Conservation (phyloP, 306 rosid species). For the Styphnolobium japonicum region DNA sequence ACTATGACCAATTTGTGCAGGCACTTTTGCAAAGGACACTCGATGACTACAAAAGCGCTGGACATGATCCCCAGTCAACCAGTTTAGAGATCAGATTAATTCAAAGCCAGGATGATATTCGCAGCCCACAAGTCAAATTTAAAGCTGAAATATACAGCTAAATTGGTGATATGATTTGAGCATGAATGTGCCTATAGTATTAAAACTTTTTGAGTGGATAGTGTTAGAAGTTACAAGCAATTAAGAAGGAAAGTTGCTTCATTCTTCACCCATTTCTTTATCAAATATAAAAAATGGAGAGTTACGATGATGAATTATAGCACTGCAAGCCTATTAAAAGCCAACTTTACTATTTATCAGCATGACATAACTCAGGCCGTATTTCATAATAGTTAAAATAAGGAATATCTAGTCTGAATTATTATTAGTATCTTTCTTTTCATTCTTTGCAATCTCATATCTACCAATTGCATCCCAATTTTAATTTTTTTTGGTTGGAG, state of each 20-base stretch:
- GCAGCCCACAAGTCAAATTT: constrained; percentile 52
- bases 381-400: background rate
- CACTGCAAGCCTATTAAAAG: no score
- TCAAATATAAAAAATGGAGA: background rate
- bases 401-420: background rate
- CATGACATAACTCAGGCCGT: background rate
- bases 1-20: constrained; percentile 38
- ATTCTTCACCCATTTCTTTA: background rate
- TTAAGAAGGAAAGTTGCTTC: background rate
- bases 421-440: background rate
- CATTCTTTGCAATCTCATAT: background rate
- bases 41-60: constrained; percentile 47
- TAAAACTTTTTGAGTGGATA: background rate
- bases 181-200: background rate
- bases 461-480: background rate
- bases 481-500: background rate
- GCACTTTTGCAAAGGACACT: constrained; percentile 65
- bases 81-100: constrained; percentile 79
- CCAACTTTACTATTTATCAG: background rate
- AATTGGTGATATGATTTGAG: constrained; percentile 6
- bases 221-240: background rate
- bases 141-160: constrained; percentile 57
- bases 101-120: constrained; percentile 79
- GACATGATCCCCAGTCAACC: constrained; percentile 60
- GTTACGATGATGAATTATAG: no score